Base-by-base conservation (phyloP, 1,139 yeast genomes). In the Debaryomyces udenii region DNA sequence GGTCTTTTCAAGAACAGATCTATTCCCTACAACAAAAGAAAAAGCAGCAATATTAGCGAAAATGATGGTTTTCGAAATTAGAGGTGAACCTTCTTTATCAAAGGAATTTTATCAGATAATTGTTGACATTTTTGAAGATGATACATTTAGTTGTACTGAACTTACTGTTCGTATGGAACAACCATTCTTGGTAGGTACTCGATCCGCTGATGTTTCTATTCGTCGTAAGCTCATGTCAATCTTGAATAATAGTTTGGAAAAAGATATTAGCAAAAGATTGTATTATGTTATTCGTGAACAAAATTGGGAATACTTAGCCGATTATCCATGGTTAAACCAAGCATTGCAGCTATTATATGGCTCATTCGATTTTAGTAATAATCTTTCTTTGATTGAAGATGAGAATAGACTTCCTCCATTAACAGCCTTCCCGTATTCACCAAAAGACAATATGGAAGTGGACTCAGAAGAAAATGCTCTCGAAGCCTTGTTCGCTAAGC, bases 141-240 rank as follows among this genome's bases (percentile, higher is more conserved):
- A 86, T 34, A 70, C 84, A 1, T 77, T 91, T 53, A 80, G 86
- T 27, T 81, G 91, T 48, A 84, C 96, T 2, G 99, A 94, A 56
- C 76, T 94, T 34, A 91, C 99, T 0, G 95, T 90, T 9, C 76
- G 99, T 44, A 83, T 94, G 89, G 99, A 94, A 58, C 97, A 91
- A 59, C 96, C 99, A 15, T 94, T 94, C 61, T 70, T 94, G 57
- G 93, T 90, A 13, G 99, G 99, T 32, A 93, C 99, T 0, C 76
- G 96, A 33, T 76, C 89, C 1, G 82, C 86, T 0, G 93, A 90
- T 56, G 86, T 84, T 6, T 72, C 76, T 2, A 85, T 89, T 32
- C 80, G 99, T 43, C 77, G 80, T 45, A 83, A 82, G 51, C 76
- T 94, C 51, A 87, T 94, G 95, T 66, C 78, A 0, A 86, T 94